A percentile compares a stretch with the other conserved stretches of the same genome.
Conservation (phyloP, 1,284 basidiomycete species). For the Tylopilus microsporus region DNA sequence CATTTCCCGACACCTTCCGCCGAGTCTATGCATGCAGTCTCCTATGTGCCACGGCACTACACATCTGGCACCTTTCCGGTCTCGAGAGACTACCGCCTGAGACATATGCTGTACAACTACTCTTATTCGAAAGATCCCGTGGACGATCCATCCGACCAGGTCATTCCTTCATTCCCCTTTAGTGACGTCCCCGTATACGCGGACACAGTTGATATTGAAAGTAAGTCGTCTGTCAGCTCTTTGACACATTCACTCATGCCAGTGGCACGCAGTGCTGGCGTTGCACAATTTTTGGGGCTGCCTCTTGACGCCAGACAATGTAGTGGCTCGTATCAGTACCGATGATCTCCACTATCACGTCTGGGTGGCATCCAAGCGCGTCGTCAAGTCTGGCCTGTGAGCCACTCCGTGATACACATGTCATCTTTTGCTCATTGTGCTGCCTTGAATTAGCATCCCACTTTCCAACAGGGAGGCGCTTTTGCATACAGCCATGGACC, state of each 20-base stretch:
- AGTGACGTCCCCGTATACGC: constrained; percentile 27
- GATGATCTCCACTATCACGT: constrained; percentile 38
- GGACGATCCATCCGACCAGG: constrained; percentile 10
- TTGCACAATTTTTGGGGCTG: constrained; percentile 38
- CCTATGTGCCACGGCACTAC: constrained; percentile 20
- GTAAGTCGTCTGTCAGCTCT: constrained; percentile 25
- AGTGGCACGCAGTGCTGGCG: constrained; percentile 31
- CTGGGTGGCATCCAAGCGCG: constrained; percentile 41
- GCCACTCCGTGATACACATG: constrained; percentile 4
- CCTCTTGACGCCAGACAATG: constrained; percentile 33
- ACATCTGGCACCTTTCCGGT: constrained; percentile 28
- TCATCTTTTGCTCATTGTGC: not conserved
- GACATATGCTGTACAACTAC: constrained; percentile 29
- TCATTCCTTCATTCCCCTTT: constrained; percentile 31
- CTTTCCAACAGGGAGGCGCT: constrained; percentile 14
- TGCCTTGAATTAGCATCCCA: constrained; percentile 22
- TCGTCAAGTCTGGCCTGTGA: constrained; percentile 33
- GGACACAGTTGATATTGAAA: constrained; percentile 35
- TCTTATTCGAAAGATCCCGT: not conserved
- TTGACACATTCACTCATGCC: not conserved
- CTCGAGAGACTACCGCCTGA: constrained; percentile 22
- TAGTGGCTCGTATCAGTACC: constrained; percentile 23
- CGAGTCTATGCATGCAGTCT: constrained; percentile 4
- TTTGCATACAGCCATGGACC: constrained; percentile 21
- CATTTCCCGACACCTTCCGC: constrained; percentile 12